Conservation (phyloP, 2,329 filamentous ascomycete species). For the Didymellaceae sp. region DNA sequence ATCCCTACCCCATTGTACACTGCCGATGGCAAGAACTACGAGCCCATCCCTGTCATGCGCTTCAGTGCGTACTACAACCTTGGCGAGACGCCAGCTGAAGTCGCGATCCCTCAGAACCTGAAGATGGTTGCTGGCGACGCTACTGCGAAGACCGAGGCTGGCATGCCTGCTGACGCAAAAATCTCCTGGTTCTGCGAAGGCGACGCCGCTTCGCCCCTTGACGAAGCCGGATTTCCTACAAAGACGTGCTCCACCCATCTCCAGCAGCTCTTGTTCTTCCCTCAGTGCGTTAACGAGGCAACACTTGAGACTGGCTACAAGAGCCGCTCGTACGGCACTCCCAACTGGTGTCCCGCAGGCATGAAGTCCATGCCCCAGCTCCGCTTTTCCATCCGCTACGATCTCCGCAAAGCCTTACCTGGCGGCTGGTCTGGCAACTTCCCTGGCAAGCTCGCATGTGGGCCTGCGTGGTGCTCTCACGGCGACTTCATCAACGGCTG, state of each 20-base stretch:
- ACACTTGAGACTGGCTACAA: conserved; percentile 49
- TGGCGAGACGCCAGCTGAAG: conserved; percentile 50
- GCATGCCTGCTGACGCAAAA: conserved; percentile 32
- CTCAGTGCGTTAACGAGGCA: conserved; percentile 51
- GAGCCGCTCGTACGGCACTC: conserved; percentile 18
- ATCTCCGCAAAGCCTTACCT: conserved; percentile 52
- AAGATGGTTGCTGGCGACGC: conserved; percentile 53
- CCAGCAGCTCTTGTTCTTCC: conserved; percentile 56
- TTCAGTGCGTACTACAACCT: conserved; percentile 59
- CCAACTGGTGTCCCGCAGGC: conserved; percentile 47
- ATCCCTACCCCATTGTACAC: conserved; percentile 53
- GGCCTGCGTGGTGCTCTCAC: conserved; percentile 52
- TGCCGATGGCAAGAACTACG: conserved; percentile 43
- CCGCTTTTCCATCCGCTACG: conserved; percentile 57
- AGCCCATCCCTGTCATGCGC: conserved; percentile 41
- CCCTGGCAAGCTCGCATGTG: conserved; percentile 54
- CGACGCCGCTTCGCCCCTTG: conserved; percentile 18
- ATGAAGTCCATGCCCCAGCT: conserved; percentile 58
- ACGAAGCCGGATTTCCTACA: conserved; percentile 40
- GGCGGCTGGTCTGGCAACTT: conserved; percentile 55
- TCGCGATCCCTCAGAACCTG: conserved; percentile 55
- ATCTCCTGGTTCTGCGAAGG: conserved; percentile 39
- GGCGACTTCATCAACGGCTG: conserved; percentile 60
- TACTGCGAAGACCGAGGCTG: conserved; percentile 37
- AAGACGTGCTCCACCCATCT: conserved; percentile 53